Evolutionary conservation across 129 eudicot species (phyloP).

Genomic region (Dittrichia graveolens): DNA sequence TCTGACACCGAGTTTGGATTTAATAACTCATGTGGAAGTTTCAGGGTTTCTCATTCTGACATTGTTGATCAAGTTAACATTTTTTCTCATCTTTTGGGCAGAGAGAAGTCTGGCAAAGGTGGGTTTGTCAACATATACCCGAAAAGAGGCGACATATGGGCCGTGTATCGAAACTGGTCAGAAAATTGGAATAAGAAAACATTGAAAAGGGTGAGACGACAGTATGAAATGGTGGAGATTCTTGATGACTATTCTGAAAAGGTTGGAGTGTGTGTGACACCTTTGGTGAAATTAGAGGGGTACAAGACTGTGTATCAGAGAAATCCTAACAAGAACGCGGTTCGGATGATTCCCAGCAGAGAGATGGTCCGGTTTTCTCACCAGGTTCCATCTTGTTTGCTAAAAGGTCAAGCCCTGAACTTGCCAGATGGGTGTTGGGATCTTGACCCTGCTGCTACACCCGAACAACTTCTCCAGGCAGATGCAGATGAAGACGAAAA

Average conservation of each 20-base stretch:
- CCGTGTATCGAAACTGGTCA: slow-evolving; percentile 89
- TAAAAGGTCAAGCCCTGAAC: slow-evolving; percentile 56
- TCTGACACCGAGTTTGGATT: slow-evolving; percentile 81
- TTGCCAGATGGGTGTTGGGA: slow-evolving; percentile 99
- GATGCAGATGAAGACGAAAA: slow-evolving; percentile 33
- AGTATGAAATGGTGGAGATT: slow-evolving; percentile 96
- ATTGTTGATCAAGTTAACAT: slow-evolving; percentile 90
- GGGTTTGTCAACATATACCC: slow-evolving; percentile 86
- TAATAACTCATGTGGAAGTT: slow-evolving; percentile 91
- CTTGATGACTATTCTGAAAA: slow-evolving; percentile 87
- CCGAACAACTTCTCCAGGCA: slow-evolving; percentile 79
- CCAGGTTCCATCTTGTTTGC: slow-evolving; percentile 85
- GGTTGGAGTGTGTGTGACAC: slow-evolving; percentile 68
- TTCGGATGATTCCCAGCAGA: slow-evolving; percentile 71
- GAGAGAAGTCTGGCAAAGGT: slow-evolving; percentile 89
- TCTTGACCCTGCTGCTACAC: slow-evolving; percentile 98
- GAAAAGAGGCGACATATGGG: slow-evolving; percentile 90
- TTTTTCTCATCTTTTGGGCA: slow-evolving; percentile 82
- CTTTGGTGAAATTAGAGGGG: slow-evolving; percentile 69
- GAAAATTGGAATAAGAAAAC: slow-evolving; percentile 69
- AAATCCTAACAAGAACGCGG: slow-evolving; percentile 46
- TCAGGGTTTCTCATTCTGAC: slow-evolving; percentile 70
- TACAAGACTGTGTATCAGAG: slow-evolving; percentile 87
- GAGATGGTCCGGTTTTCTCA: slow-evolving; percentile 98
- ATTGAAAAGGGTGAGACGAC: slow-evolving; percentile 44